Conservation (phyloP, 768 basidiomycete species). For the Tylopilus rubrobrunneus region DNA sequence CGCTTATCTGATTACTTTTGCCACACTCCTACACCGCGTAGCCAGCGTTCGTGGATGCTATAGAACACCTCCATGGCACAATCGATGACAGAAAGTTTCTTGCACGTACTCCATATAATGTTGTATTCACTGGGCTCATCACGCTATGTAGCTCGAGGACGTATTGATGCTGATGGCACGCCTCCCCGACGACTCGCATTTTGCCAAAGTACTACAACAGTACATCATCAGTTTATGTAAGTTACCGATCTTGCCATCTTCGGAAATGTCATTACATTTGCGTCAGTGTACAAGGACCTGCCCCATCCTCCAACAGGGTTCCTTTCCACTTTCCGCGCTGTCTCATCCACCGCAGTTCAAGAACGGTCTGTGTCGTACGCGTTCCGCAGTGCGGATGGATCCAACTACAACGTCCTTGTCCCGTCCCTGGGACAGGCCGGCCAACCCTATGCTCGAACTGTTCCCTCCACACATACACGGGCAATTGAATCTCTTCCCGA, state of each 20-base stretch:
- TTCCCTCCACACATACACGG: conserved; percentile 44
- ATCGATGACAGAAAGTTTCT: conserved; percentile 60
- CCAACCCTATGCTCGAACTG: conserved; percentile 65
- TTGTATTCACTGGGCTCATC: conserved; percentile 4
- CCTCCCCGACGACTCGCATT: conserved; percentile 30
- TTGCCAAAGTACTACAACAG: conserved; percentile 42
- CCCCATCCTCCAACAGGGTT: conserved; percentile 68
- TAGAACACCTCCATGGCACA: conserved; percentile 39
- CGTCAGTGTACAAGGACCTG: conserved; percentile 70
- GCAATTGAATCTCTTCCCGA: conserved; percentile 55
- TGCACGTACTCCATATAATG: conserved; percentile 33
- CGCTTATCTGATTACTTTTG: background rate
- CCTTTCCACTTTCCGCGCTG: conserved; percentile 28
- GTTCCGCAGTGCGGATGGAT: conserved; percentile 58
- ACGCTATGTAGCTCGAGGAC: conserved; percentile 56
- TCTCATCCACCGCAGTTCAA: background rate
- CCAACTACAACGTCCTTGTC: conserved; percentile 51
- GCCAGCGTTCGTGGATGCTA: conserved; percentile 49
- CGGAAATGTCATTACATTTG: background rate
- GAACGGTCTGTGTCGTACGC: conserved; percentile 39
- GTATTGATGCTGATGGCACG: conserved; percentile 57
- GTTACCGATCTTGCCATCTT: conserved; percentile 25
- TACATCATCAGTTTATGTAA: conserved; percentile 52
- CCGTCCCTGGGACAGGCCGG: conserved; percentile 58
- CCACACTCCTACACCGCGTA: conserved; percentile 16